Evolutionary conservation across 352 stramenopile genomes (phyloP), one percentile per base, ranked within the genome.

Genomic region (Phytophthora citrophthora): DNA sequence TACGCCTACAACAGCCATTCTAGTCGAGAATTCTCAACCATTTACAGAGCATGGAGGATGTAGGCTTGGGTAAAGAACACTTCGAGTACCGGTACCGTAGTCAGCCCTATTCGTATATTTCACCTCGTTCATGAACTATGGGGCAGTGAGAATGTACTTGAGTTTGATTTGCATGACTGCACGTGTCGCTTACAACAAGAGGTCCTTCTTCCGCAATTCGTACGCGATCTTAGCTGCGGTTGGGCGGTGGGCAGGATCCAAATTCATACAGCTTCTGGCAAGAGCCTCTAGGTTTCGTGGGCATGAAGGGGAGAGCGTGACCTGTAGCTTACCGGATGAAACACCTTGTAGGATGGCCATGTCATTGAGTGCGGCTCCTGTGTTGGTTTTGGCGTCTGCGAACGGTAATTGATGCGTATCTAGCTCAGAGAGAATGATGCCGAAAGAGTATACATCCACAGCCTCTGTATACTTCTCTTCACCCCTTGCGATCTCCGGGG

Each of bases 381-480:
- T 73, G 23, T 12, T 40, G 0, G 44, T 54, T 31, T 58, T 71
- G 13, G 76, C 73, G 52, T 89, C 74, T 5, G 62, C 64, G 51
- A 88, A 93, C 5, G 84, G 84, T 59, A 92, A 64, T 44, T 81
- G 66, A 61, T 91, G 75, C n/a, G 80, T 89, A 44, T 91, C 82
- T 18, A 91, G 49, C 64, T 91, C 82, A 1, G 76, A 72, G n/a
- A 91, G 52, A 29, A 91, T 89, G 12, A 89, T 79, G 13, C 82
- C 80, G 44, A 91, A 90, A 38, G 74, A 76, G 64, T 89, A 91
- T 5, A 91, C 55, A 64, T 91, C 83, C 11, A 88, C 77, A 26
- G 80, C 79, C 64, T 89, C 80, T 0, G 76, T 83, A 68, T 91
- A 91, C 11, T 67, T 56, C n/a, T 72, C 64, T 40, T 89, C 75